Evolutionary conservation across 2,329 filamentous ascomycete species (phyloP), one percentile per base, ranked within the genome.

Genomic region (Arthroderma sp.): DNA sequence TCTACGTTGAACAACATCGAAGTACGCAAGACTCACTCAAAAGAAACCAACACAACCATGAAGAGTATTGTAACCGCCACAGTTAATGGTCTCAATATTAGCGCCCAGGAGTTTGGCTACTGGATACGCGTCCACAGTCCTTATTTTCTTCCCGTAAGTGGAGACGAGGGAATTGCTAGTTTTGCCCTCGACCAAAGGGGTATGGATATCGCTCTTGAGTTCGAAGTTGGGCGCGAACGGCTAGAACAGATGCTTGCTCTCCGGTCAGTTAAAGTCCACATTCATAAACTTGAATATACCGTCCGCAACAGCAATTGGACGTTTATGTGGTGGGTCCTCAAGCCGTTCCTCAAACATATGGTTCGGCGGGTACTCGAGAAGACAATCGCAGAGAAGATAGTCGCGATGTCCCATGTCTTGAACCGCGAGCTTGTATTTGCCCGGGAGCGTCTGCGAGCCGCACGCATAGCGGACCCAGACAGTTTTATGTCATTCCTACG

Each of bases 391-490:
- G 69, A 74, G 10, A 77, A 78, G 27, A 83, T 95, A 37, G 75
- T 75, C 1, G 77, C 83, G 34, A 72, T 75, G 8, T 72, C 93
- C 32, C 80, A 82, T 53, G 71, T 77, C 1, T 75, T 83, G 10
- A 95, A 96, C 63, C 77, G 86, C 15, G 89, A 96, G 60, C 68
- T 96, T 5, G 65, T 95, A 1, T 95, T 82, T 60, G 88, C 88
- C 0, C 73, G 89, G 0, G 89, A 96, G 64, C 74, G 89, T 10
- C 72, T 96, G 6, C 77, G 89, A 4, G 89, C 89, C 0, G 87
- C 88, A 0, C 76, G 85, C 4, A 87, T 95, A 45, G 80, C 85
- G 1, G 76, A 86, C 54, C 87, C 87, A 0, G 73, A 82, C 44
- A 86, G 94, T 54, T 59, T 94, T 29, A 73, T 77, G 57, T 94